Evolutionary conservation across 2,329 filamentous ascomycete species (phyloP).

Genomic region (Pestalotiopsis sp.): DNA sequence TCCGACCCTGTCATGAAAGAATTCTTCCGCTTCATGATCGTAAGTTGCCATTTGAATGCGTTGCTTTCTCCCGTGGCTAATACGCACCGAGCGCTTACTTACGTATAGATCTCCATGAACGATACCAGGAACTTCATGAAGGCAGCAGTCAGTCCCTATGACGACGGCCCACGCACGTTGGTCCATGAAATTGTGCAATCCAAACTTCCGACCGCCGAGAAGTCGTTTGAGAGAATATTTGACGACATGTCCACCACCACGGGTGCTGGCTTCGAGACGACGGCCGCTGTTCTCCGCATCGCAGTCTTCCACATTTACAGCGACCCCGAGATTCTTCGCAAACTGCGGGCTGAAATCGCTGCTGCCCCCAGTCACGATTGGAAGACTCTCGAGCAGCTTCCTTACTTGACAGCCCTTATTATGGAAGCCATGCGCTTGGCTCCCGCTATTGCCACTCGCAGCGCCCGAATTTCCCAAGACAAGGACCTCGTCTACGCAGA

Average conservation of each 20-base stretch:
- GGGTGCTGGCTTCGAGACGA: constrained; percentile 5
- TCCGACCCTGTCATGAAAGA: constrained; percentile 12
- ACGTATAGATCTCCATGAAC: not conserved
- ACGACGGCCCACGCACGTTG: not conserved
- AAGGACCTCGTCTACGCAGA: constrained; percentile 25
- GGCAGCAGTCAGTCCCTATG: not conserved
- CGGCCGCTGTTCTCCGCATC: not conserved
- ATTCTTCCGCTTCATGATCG: constrained; percentile 12
- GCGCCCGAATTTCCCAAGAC: constrained; percentile 43
- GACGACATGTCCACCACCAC: not conserved
- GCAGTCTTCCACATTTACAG: not conserved
- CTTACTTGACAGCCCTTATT: constrained; percentile 47
- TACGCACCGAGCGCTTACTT: not conserved
- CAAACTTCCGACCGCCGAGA: not conserved
- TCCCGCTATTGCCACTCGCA: constrained; percentile 40
- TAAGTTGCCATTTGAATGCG: not conserved
- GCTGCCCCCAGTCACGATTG: not conserved
- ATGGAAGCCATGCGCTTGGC: constrained; percentile 48
- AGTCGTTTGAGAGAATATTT: not conserved
- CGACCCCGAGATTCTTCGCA: not conserved
- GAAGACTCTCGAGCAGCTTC: constrained; percentile 25
- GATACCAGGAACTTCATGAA: not conserved
- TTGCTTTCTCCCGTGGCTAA: not conserved
- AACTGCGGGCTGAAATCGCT: not conserved
- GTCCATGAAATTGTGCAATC: not conserved